Conservation (phyloP, 2,329 filamentous ascomycete species). For the Mycosphaerella sp. region DNA sequence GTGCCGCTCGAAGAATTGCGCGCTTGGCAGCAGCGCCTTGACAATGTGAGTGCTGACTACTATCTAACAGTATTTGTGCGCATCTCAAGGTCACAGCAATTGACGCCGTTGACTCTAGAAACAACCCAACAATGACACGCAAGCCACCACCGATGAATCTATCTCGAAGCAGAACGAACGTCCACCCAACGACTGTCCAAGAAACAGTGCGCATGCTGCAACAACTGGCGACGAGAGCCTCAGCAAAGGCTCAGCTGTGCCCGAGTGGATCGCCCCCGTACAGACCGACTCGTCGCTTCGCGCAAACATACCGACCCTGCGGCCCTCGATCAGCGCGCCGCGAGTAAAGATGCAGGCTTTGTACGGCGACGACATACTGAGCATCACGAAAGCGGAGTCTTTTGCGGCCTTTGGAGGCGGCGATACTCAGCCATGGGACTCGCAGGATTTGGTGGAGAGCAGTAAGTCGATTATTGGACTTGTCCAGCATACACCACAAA, state of each 20-base stretch:
- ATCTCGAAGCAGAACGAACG: neutral
- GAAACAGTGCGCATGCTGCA: neutral
- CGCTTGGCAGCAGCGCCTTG: constrained; percentile 17
- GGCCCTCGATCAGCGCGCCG: constrained; percentile 22
- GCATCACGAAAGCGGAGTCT: constrained; percentile 22
- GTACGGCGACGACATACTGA: constrained; percentile 1
- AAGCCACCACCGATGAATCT: neutral
- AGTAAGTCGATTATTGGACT: constrained; percentile 33
- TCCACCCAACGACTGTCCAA: neutral
- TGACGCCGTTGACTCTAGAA: constrained; percentile 29
- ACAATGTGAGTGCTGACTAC: constrained; percentile 19
- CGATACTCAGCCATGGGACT: constrained; percentile 44
- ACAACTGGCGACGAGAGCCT: neutral
- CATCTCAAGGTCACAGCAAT: constrained; percentile 8
- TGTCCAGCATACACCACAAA: constrained; percentile 7
- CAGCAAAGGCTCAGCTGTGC: constrained; percentile 14
- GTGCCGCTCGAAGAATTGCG: constrained; percentile 20
- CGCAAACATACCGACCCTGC: constrained; percentile 15
- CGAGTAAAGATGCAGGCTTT: constrained; percentile 24
- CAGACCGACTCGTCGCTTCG: constrained; percentile 12
- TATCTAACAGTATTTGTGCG: neutral
- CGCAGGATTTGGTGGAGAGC: constrained; percentile 36
- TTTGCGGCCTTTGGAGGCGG: constrained; percentile 37
- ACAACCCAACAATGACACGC: constrained; percentile 17
- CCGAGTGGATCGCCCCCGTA: constrained; percentile 17